phyloP scores from a whole-genome alignment of 139 green algal species.

The Chlamydomonas schloesseri region DNA sequence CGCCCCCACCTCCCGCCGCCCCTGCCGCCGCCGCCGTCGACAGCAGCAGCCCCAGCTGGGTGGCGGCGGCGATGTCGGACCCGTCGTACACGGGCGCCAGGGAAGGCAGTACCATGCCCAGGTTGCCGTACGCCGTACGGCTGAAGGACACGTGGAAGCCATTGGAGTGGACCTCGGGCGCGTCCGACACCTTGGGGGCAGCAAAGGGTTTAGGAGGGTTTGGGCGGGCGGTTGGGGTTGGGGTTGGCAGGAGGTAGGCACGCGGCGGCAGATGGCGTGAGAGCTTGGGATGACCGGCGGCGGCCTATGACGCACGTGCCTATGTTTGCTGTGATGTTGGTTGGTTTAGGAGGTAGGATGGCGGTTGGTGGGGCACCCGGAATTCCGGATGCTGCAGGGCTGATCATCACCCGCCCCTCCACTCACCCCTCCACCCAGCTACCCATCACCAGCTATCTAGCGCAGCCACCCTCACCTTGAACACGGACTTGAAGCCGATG shows the following conservation, averaged over 20 bases:
- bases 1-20: too few species aligned
- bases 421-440: too few species aligned
- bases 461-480: not conserved
- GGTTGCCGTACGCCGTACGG: conserved; percentile 6
- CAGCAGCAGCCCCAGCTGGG: conserved; percentile 2
- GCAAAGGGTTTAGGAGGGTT: too few species aligned
- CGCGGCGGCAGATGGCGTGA: not conserved
- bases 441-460: not conserved
- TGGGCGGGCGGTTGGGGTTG: too few species aligned
- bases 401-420: too few species aligned
- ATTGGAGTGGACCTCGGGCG: conserved; percentile 51
- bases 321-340: too few species aligned
- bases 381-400: too few species aligned
- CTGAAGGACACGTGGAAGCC: conserved; percentile 56
- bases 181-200: conserved; percentile 32
- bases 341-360: too few species aligned
- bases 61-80: not conserved
- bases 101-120: conserved; percentile 20
- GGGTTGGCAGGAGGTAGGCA: not conserved
- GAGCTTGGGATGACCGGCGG: too few species aligned
- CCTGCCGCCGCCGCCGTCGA: too few species aligned
- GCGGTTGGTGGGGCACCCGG: too few species aligned
- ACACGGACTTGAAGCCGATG: conserved; percentile 60
- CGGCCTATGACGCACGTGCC: too few species aligned
- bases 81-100: not conserved